Evolutionary conservation across 2,329 filamentous ascomycete genomes (phyloP).

Genomic region (Gaeumannomyces tritici): DNA sequence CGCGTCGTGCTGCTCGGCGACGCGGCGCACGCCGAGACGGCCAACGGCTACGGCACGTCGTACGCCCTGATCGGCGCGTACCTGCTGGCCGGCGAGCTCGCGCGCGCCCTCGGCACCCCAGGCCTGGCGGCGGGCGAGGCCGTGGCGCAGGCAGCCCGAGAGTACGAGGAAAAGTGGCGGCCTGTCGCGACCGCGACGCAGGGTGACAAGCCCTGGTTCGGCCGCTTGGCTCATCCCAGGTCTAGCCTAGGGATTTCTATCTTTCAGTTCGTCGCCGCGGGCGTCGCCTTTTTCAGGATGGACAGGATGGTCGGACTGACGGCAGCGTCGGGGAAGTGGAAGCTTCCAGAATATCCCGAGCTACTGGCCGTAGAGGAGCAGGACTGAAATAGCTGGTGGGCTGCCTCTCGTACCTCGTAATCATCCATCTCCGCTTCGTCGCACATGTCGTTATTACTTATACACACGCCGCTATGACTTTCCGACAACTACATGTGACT

Average conservation of each 20-base stretch:
- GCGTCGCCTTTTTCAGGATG: neutral
- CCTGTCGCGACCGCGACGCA: slow-evolving; percentile 30
- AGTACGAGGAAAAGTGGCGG: slow-evolving; percentile 31
- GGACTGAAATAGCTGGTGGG: neutral
- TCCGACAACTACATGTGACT: too few species aligned
- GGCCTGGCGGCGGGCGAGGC: slow-evolving; percentile 6
- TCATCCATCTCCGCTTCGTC: neutral
- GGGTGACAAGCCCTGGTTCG: slow-evolving; percentile 19
- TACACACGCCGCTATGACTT: too few species aligned
- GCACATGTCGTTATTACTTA: too few species aligned
- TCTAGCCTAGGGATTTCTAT: neutral
- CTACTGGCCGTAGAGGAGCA: neutral
- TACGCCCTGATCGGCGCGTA: slow-evolving; percentile 40
- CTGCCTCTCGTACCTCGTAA: neutral
- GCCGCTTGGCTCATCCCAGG: neutral
- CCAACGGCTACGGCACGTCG: slow-evolving; percentile 36
- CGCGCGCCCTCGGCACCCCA: neutral
- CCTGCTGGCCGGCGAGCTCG: slow-evolving; percentile 42
- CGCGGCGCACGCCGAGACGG: slow-evolving; percentile 17
- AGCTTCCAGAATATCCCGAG: neutral
- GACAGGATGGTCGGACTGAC: neutral
- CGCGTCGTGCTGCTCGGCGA: slow-evolving; percentile 44
- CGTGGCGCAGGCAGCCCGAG: slow-evolving; percentile 23
- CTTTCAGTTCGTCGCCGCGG: slow-evolving; percentile 4
- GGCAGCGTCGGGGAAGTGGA: neutral